Base-by-base conservation (phyloP, 257 asterid species). In the Phtheirospermum japonicum region DNA sequence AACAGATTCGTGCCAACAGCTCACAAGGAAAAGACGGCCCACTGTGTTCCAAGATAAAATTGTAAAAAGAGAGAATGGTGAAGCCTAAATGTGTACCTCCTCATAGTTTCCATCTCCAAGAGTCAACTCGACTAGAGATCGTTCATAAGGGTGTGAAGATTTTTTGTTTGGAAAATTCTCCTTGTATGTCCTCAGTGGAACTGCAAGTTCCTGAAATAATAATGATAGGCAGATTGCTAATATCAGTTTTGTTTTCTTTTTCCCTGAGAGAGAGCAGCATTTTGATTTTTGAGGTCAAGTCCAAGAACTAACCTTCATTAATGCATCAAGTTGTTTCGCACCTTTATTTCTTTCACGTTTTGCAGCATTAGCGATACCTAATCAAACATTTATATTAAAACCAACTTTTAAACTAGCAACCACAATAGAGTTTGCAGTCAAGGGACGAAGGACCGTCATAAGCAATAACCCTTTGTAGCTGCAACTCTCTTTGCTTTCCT, bases 31-130 rank as follows among this genome's bases (percentile, higher is more conserved):
- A 50, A 57, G 16, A 54, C 13, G 46, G 54, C 52, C 31, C 42
- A 45, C n/a, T n/a, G 14, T 3, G 57, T 6, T 10, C 48, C 67
- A 54, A 50, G 52, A 48, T 49, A 50, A 26, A n/a, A n/a, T 59
- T 42, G 34, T 34, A 67, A 20, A 33, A 45, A 45, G 4, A 16
- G 52, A 45, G n/a, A 4, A n/a, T n/a, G 52, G 18, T 14, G 52
- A 45, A 45, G n/a, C 42, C 57, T 26, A 42, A 43, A 67, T 16
- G 33, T 31, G 32, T 80, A 92, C 98, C 92, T 86, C 77, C 70
- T 92, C 99, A 51, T 92, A 92, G 76, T 85, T 84, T 73, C 99
- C 99, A 63, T 86, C 96, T 69, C 97, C 99, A 60, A 92, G 95
- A 52, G 97, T 92, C 81, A 92, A 85, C 84, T 92, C 99, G 68